phyloP scores from a whole-genome alignment of 2,329 filamentous ascomycete genomes.

The Hymenotorrendiella dingleyae region DNA sequence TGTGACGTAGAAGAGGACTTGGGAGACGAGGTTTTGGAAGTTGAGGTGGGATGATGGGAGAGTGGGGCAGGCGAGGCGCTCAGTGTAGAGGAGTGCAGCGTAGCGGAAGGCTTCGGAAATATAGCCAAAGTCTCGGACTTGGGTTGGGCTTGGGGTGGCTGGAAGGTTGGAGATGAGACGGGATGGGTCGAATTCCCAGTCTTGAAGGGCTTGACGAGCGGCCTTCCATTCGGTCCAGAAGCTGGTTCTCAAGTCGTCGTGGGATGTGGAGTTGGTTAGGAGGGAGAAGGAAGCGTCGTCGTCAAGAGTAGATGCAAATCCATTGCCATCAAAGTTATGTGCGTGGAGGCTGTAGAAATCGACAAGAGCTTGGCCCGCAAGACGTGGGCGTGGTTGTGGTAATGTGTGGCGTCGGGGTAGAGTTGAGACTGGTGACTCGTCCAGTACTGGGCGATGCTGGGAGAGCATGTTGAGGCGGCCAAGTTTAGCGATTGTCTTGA shows the following conservation, averaged over 20 bases:
- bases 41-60: slow-evolving; percentile 67
- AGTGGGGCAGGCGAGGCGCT: slow-evolving; percentile 74
- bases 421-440: slow-evolving; percentile 30
- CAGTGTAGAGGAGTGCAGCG: slow-evolving; percentile 81
- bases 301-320: slow-evolving; percentile 51
- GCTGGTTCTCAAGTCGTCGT: slow-evolving; percentile 54
- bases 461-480: slow-evolving; percentile 80
- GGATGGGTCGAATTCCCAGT: slow-evolving; percentile 68
- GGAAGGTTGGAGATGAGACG: slow-evolving; percentile 47
- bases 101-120: slow-evolving; percentile 89
- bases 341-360: slow-evolving; percentile 49
- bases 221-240: slow-evolving; percentile 89
- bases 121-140: slow-evolving; percentile 69
- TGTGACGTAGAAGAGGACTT: slow-evolving; percentile 77
- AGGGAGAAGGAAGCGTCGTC: slow-evolving; percentile 44
- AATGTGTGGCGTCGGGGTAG: slow-evolving; percentile 24
- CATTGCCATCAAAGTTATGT: slow-evolving; percentile 61
- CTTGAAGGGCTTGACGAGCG: slow-evolving; percentile 67
- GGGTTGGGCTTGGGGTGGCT: slow-evolving; percentile 45
- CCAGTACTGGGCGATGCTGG: slow-evolving; percentile 57
- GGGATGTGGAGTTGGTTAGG: slow-evolving; percentile 34
- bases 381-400: slow-evolving; percentile 30
- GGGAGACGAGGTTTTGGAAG: slow-evolving; percentile 77
- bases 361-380: slow-evolving; percentile 36
- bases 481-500: slow-evolving; percentile 78